Conservation (phyloP, 2,329 filamentous ascomycete species). For the Paraconiothyrium brasiliense region DNA sequence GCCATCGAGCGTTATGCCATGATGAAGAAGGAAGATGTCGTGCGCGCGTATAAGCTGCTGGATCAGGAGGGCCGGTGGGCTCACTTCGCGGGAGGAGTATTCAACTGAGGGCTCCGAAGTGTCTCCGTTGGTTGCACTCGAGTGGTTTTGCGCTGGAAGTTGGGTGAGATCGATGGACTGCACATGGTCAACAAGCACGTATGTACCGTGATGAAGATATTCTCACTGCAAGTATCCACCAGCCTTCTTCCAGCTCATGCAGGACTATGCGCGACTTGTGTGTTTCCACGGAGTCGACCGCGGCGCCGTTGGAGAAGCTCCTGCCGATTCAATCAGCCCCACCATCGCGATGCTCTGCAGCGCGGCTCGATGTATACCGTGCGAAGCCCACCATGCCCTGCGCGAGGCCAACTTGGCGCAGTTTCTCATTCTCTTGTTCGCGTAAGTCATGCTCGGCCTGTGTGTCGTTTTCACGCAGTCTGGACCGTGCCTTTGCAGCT, state of each 20-base stretch:
- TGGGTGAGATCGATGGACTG: conserved; percentile 85
- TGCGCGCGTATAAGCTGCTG: conserved; percentile 86
- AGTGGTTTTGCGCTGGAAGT: conserved; percentile 62
- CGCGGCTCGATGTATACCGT: conserved; percentile 55
- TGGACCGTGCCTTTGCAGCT: conserved; percentile 42
- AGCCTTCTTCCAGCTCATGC: conserved; percentile 86
- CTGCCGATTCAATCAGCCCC: conserved; percentile 51
- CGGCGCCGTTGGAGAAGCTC: conserved; percentile 80
- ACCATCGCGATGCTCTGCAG: conserved; percentile 16
- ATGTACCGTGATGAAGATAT: neutral
- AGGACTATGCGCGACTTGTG: conserved; percentile 86
- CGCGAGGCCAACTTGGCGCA: conserved; percentile 92
- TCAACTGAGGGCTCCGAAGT: conserved; percentile 63
- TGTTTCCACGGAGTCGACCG: conserved; percentile 88
- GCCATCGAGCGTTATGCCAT: conserved; percentile 76
- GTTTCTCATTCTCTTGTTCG: conserved; percentile 81
- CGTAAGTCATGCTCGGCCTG: conserved; percentile 50
- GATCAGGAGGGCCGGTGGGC: conserved; percentile 79
- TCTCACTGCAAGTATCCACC: conserved; percentile 93
- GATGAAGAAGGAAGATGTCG: conserved; percentile 85
- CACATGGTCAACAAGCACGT: conserved; percentile 18
- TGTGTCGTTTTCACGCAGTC: conserved; percentile 36
- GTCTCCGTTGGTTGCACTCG: conserved; percentile 34
- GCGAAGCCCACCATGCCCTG: conserved; percentile 97
- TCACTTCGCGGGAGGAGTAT: conserved; percentile 90